Base-by-base conservation (phyloP, 2,329 filamentous ascomycete species). In the Calonectria fujianensis region DNA sequence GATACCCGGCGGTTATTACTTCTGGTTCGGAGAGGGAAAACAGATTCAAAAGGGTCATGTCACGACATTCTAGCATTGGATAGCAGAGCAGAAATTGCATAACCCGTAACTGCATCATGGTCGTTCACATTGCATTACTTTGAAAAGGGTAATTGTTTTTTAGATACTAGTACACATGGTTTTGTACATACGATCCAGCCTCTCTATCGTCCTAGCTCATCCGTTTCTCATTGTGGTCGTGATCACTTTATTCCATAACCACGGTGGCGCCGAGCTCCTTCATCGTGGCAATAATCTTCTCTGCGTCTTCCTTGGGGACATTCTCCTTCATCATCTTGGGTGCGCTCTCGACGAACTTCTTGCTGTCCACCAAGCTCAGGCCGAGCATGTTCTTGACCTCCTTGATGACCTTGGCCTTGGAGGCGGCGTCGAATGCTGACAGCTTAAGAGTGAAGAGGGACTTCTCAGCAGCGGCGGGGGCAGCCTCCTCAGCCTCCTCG, bases 391-490 rank as follows among this genome's bases (percentile, higher is more conserved):
- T 93, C 93, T 99, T 99, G 89, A 99, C 91, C 90, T 99, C 97
- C 92, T 99, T 99, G 91, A 99, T 99, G 82, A 99, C 90, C 94
- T 99, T 99, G 82, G 97, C 96, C 91, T 99, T 99, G 78, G 96
- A 89, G 66, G 88, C 90, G 35, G 96, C 90, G 69, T 99, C 97
- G 85, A 98, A 97, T 45, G 94, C 94, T 86, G 95, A 91, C 77
- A 99, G 93, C 90, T 98, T 98, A 79, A 99, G 88, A 85, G 94
- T 98, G 91, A 99, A 99, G 76, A 99, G 91, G 5, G 96, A 96
- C 93, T 93, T 98, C 92, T 98, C 98, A 86, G 97, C 95, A 80
- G 96, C 93, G 50, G 94, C 94, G 3, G 95, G 95, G 45, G 96
- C 96, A 1, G 95, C 95, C 75, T 97, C 96, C 84, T 98, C 95